A percentile compares a stretch with the other conserved stretches of the same genome.
These are phyloP conservation scores for Trichoderma sp. DNA, from an alignment of 2,329 filamentous ascomycete species.

Conservation along the genomic window DNA sequence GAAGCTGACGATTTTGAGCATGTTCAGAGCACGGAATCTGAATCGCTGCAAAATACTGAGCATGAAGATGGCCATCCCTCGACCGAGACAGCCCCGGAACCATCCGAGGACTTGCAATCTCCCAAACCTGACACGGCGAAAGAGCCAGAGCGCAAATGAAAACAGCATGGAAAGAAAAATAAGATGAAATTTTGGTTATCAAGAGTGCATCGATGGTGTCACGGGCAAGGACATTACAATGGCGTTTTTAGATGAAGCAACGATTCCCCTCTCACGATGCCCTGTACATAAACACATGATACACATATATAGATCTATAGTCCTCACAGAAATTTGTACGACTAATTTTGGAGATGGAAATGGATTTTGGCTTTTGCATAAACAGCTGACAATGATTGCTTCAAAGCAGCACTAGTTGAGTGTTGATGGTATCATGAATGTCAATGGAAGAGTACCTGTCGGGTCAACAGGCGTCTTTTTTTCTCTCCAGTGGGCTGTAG, in stretches of 20 bases:
- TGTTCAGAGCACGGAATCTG: not conserved
- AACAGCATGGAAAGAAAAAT: accelerated
- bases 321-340: not conserved
- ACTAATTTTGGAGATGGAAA: not conserved
- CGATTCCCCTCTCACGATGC: constrained; percentile 8
- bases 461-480: too few species aligned
- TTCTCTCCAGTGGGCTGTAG: not conserved
- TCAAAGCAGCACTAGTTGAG: not conserved
- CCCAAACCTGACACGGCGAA: not conserved
- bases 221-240: not conserved
- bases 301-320: not conserved
- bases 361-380: not conserved
- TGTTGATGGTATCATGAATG: too few species aligned
- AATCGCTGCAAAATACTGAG: not conserved
- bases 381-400: not conserved
- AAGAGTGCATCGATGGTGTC: not conserved
- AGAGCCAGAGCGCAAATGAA: not conserved
- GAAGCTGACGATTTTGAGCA: not conserved
- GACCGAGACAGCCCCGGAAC: not conserved
- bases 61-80: not conserved
- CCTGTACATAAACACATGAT: not conserved
- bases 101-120: not conserved
- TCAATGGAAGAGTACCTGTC: too few species aligned
- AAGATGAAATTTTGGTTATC: not conserved
- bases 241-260: constrained; percentile 2